Evolutionary conservation across 768 basidiomycete genomes (phyloP).

Genomic region (Hypholoma sublateritium): DNA sequence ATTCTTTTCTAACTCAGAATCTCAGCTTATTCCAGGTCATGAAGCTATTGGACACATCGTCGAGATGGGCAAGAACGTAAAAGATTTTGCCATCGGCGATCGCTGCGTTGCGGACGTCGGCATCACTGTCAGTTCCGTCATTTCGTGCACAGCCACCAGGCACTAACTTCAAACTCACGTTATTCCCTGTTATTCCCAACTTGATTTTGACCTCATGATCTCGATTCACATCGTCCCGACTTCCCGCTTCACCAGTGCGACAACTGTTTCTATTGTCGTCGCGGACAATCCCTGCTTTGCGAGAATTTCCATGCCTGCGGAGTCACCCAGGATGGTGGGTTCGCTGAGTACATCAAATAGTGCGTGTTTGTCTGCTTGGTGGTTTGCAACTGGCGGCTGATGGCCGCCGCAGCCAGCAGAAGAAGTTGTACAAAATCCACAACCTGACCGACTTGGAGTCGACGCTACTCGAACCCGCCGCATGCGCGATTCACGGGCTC

Average conservation of each 20-base stretch:
- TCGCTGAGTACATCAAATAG: constrained; percentile 89
- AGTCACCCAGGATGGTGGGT: constrained; percentile 80
- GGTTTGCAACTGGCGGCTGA: neutral
- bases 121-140: constrained; percentile 51
- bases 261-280: constrained; percentile 83
- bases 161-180: neutral
- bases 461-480: constrained; percentile 85
- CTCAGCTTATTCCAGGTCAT: constrained; percentile 39
- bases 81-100: constrained; percentile 74
- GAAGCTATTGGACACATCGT: constrained; percentile 67
- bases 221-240: neutral
- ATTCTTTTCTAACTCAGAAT: constrained; percentile 38
- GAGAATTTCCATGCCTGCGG: constrained; percentile 83
- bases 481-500: constrained; percentile 90
- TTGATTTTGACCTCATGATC: too few relatives aligned
- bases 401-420: constrained; percentile 34
- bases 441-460: constrained; percentile 88
- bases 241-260: constrained; percentile 55
- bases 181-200: too few relatives aligned
- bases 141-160: constrained; percentile 12
- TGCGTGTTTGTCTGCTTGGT: constrained; percentile 33
- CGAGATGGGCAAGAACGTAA: constrained; percentile 78
- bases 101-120: constrained; percentile 81
- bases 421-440: constrained; percentile 84
- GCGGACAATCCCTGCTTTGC: constrained; percentile 80